Evolutionary conservation across 2,329 filamentous ascomycete species (phyloP), one percentile per base, ranked within the genome.

Genomic region (Didymellaceae sp.): DNA sequence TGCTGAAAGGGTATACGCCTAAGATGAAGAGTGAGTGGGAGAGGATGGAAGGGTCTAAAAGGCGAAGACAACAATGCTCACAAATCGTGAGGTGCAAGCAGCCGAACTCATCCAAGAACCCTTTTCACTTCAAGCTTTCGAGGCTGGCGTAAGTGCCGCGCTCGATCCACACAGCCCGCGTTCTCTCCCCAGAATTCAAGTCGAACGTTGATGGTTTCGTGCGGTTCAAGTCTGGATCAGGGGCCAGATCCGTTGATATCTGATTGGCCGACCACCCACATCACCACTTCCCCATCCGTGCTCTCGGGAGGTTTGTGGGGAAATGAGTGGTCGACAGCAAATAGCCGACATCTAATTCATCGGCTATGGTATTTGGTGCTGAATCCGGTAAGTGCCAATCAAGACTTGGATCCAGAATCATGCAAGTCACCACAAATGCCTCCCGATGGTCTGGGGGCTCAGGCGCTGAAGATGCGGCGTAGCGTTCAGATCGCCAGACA

Each of bases 291-390:
- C 40, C 34, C 40, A 51, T 37, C 35, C 37, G 25, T 37, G 42
- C 42, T 26, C 24, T 34, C 35, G 25, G 42, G 28, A 37, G n/a
- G 31, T 26, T 45, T 14, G 35, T 18, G 37, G 25, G 21, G n/a
- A 32, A n/a, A 25, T 26, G 14, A 32, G 20, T 45, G 35, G 42
- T 30, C 13, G 9, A 42, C 5, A 20, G 30, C 31, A 52, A 35
- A 21, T 45, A 52, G 48, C 41, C 48, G 25, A 45, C 31, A 37
- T 33, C 24, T 26, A 24, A 37, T 41, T 45, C 48, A 45, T 52
- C 48, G 37, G 48, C 48, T 52, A 42, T 33, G 25, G 41, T 2
- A 14, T 2, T 18, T 31, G 25, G 33, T 41, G 42, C 41, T 42
- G 41, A 7, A 11, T 6, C 30, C 16, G 42, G 30, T 35, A 45